These are phyloP conservation scores for Schizopora paradoxa DNA, from an alignment of 1,284 basidiomycete genomes.

Conservation along the genomic window DNA sequence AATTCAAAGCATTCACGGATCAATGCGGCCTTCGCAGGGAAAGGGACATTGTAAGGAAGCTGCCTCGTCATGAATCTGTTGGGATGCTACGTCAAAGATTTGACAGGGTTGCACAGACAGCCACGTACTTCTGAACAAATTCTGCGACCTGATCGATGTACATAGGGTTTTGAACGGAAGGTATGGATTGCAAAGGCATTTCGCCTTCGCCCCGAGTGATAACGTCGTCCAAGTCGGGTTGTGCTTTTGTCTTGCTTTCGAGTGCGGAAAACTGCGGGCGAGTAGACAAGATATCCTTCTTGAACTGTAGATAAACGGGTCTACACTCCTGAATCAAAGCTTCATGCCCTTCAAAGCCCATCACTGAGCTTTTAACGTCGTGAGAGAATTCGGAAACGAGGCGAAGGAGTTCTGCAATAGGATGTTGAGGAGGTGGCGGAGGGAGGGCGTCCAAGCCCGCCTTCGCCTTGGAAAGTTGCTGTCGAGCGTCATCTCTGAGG, in stretches of 20 bases:
- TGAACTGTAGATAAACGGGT: conserved; percentile 1
- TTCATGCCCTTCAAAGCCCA: neutral
- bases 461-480: conserved; percentile 17
- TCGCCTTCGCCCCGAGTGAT: too few relatives aligned
- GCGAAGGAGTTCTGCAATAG: conserved; percentile 2
- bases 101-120: neutral
- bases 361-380: neutral
- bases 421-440: conserved; percentile 22
- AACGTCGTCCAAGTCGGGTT: too few relatives aligned
- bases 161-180: conserved; percentile 15
- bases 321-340: neutral
- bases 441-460: conserved; percentile 22
- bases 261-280: neutral
- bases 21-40: conserved; percentile 26
- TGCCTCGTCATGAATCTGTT: conserved; percentile 29
- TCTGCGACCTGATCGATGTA: conserved; percentile 29
- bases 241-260: neutral
- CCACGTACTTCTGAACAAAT: conserved; percentile 30
- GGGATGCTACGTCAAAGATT: neutral
- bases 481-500: conserved; percentile 22
- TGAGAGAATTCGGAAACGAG: neutral
- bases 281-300: neutral
- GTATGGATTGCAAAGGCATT: too few relatives aligned
- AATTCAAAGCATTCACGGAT: conserved; percentile 26
- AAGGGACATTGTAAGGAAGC: conserved; percentile 31